These are phyloP conservation scores for Lodderomyces beijingensis DNA, from an alignment of 1,139 yeast genomes.

Conservation along the genomic window DNA sequence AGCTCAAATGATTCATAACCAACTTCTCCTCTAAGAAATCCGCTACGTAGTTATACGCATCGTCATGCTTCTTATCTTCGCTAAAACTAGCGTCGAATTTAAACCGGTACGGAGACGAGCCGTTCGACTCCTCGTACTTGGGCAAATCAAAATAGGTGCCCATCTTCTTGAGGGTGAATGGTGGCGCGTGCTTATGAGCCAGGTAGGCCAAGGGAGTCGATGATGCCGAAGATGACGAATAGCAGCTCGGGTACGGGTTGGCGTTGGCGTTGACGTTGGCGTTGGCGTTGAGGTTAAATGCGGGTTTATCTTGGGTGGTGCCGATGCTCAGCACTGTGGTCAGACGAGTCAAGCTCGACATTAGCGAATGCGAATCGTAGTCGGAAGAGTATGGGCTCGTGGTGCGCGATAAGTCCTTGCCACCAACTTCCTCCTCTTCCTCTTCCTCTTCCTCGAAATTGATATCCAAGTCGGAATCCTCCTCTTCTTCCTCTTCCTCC, in stretches of 20 bases:
- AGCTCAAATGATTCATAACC: conserved; percentile 31
- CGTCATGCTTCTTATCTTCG: conserved; percentile 16
- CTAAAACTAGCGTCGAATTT: conserved; percentile 8
- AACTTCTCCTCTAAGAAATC: conserved; percentile 41
- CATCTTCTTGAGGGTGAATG: conserved; percentile 9
- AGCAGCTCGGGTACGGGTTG: neutral
- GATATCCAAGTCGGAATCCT: conserved; percentile 11
- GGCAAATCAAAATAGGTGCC: conserved; percentile 28
- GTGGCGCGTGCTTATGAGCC: conserved; percentile 7
- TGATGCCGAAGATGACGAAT: neutral
- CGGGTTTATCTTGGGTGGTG: conserved; percentile 18
- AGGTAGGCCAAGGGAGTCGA: neutral
- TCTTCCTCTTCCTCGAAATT: conserved; percentile 4
- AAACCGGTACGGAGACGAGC: conserved; percentile 7
- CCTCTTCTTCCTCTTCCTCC: conserved; percentile 16
- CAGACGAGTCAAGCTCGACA: conserved; percentile 40
- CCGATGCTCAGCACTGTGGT: conserved; percentile 37
- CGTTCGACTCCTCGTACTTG: conserved; percentile 15
- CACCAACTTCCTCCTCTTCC: conserved; percentile 3
- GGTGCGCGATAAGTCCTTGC: conserved; percentile 28
- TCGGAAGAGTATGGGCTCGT: conserved; percentile 34
- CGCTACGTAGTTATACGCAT: conserved; percentile 38
- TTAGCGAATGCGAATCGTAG: conserved; percentile 34
- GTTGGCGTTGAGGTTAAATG: conserved; percentile 11
- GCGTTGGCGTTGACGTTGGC: neutral